Conservation (phyloP, 805 yeast genomes). For the Candida pseudofarinosa region DNA sequence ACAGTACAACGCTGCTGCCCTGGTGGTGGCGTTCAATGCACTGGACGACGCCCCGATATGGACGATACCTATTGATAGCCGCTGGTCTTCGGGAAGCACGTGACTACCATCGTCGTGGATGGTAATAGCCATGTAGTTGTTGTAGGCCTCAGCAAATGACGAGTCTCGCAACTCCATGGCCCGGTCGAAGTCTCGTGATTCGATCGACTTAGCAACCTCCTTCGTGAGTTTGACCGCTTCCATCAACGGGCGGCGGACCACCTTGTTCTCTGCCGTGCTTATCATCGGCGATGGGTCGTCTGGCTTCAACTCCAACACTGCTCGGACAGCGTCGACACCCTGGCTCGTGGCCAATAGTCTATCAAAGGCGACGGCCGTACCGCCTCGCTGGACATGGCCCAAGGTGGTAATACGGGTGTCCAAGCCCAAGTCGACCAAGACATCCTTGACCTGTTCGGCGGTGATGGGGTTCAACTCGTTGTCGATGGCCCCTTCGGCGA, state of each 20-base stretch:
- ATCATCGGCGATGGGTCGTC: slow-evolving; percentile 78
- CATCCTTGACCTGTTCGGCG: slow-evolving; percentile 60
- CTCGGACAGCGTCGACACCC: slow-evolving; percentile 79
- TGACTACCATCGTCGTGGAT: slow-evolving; percentile 31
- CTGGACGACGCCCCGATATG: slow-evolving; percentile 82
- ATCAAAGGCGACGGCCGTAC: slow-evolving; percentile 74
- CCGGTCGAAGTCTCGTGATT: slow-evolving; percentile 57
- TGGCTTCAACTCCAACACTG: slow-evolving; percentile 64
- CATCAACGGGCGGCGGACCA: slow-evolving; percentile 62
- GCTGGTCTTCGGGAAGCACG: slow-evolving; percentile 46
- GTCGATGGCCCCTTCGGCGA: slow-evolving; percentile 81
- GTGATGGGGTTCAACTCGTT: slow-evolving; percentile 64
- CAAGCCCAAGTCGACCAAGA: slow-evolving; percentile 61
- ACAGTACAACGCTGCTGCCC: slow-evolving; percentile 72
- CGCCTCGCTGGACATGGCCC: slow-evolving; percentile 84
- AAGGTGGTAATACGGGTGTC: slow-evolving; percentile 76
- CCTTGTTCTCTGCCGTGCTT: slow-evolving; percentile 66
- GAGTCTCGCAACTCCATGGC: slow-evolving; percentile 72
- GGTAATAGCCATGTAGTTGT: slow-evolving; percentile 56
- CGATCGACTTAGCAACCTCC: slow-evolving; percentile 68
- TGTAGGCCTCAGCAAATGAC: slow-evolving; percentile 60
- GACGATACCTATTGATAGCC: slow-evolving; percentile 63
- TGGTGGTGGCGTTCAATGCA: slow-evolving; percentile 73
- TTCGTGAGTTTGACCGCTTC: slow-evolving; percentile 72
- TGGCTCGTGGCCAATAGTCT: slow-evolving; percentile 70